Percentiles rank a stretch among this genome's conserved stretches.
These are phyloP conservation scores for Yamadazyma triangularis DNA, from an alignment of 1,139 yeast genomes.

Conservation along the genomic window DNA sequence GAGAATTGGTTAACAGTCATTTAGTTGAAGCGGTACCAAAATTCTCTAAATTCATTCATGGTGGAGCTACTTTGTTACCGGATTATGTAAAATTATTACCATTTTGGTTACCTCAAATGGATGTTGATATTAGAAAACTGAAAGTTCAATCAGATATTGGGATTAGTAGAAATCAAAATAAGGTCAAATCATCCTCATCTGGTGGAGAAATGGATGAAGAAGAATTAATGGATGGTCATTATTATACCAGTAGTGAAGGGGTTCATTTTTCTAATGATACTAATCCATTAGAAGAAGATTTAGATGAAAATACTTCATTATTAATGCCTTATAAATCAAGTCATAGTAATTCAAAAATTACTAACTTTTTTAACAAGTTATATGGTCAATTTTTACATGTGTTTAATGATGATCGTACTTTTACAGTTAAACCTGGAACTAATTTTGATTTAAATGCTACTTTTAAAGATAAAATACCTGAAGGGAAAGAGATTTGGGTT, in stretches of 20 bases:
- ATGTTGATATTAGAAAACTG: constrained; percentile 89
- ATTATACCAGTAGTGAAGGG: constrained; percentile 27
- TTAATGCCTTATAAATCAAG: constrained; percentile 32
- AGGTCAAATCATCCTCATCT: constrained; percentile 34
- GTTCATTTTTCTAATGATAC: constrained; percentile 46
- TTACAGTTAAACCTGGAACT: constrained; percentile 79
- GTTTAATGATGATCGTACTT: constrained; percentile 64
- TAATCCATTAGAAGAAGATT: constrained; percentile 47
- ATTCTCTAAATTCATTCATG: constrained; percentile 94
- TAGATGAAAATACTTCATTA: constrained; percentile 40
- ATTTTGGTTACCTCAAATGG: constrained; percentile 99
- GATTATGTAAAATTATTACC: constrained; percentile 82
- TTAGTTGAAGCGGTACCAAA: constrained; percentile 97
- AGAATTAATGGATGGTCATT: constrained; percentile 37
- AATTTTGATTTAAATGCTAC: constrained; percentile 57
- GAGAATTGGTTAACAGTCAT: constrained; percentile 86
- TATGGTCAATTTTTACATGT: constrained; percentile 38
- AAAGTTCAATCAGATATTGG: constrained; percentile 64
- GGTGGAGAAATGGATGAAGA: constrained; percentile 49
- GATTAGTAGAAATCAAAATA: constrained; percentile 33
- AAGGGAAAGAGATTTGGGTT: constrained; percentile 69
- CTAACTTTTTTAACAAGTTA: constrained; percentile 25
- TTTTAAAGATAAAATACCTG: constrained; percentile 59
- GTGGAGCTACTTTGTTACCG: constrained; percentile 83
- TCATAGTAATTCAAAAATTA: constrained; percentile 25